Evolutionary conservation across 2,329 filamentous ascomycete genomes (phyloP), one percentile per base, ranked within the genome.

Genomic region (Aspergillus spinulosporus): DNA sequence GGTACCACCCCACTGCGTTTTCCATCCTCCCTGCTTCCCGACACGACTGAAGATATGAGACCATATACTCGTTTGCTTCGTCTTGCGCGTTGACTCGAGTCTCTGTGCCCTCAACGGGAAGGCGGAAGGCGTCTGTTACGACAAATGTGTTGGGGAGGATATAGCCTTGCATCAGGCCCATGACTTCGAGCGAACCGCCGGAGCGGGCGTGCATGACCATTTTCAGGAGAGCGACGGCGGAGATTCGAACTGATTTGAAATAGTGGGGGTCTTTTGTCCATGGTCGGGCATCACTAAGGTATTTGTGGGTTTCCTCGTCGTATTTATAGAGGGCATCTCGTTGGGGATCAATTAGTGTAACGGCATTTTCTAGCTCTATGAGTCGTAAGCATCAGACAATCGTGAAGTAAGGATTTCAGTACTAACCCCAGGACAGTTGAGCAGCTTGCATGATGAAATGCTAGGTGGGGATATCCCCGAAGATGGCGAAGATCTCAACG

Each of bases 131-230:
- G 70, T 99, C 94, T 1, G 92, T 97, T 52, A 99, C 88, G 63
- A 99, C 85, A 68, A 99, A 90, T 4, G 77, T 86, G 67, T 95
- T 88, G 42, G 87, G 86, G 62, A 90, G 84, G 49, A 96, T 88
- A 74, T 96, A 96, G 60, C 94, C 94, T 71, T 96, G 89, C 94
- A 99, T 99, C 66, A 99, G 76, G 55, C 94, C 94, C 94, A 99
- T 99, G 67, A 99, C 84, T 78, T 99, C 94, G 63, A 97, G 83
- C 29, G 85, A 86, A 56, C 94, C 93, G 63, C 94, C 94, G 0
- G 91, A 92, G n/a, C 94, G 89, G 7, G 94, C 94, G 73, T 99
- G 94, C 90, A 97, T 97, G 62, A 95, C 91, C 94, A 99, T 99
- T 78, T 99, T 99, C 65, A 97, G 84, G 57, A 99, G 84, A 4